Evolutionary conservation across 768 basidiomycete species (phyloP).

Genomic region (Tricholoma saponaceum): DNA sequence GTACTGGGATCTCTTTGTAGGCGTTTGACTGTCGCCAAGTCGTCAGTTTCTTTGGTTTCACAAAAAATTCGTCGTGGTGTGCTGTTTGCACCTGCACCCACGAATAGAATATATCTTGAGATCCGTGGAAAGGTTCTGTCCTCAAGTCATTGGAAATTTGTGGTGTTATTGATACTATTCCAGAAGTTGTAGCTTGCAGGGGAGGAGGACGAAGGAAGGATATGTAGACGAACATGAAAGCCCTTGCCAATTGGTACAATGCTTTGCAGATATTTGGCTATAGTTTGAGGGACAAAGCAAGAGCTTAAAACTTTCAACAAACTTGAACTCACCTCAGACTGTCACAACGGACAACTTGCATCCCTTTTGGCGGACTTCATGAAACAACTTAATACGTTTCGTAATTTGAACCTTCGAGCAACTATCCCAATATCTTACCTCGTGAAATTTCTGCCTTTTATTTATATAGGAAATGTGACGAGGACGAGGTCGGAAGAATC

Average conservation of each 20-base stretch:
- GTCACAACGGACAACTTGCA: no score
- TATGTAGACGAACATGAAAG: conserved; percentile 48
- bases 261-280: background rate
- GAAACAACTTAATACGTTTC: no score
- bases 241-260: no score
- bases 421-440: background rate
- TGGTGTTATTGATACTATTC: conserved; percentile 61
- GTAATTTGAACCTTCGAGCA: no score
- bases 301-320: no score
- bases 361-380: no score
- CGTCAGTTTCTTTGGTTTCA: conserved; percentile 60
- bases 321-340: no score
- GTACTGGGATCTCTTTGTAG: conserved; percentile 73
- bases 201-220: conserved; percentile 90
- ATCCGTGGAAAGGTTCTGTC: conserved; percentile 59
- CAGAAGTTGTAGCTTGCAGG: conserved; percentile 36
- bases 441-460: background rate
- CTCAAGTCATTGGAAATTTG: conserved; percentile 90
- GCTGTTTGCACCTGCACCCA: conserved; percentile 41
- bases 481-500: background rate
- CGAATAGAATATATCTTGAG: conserved; percentile 64
- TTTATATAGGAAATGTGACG: background rate
- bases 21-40: conserved; percentile 64
- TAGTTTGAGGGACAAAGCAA: no score
- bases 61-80: conserved; percentile 21